These are phyloP conservation scores for Camellia sinensis DNA, from an alignment of 148 eudicot species.

Conservation along the genomic window DNA sequence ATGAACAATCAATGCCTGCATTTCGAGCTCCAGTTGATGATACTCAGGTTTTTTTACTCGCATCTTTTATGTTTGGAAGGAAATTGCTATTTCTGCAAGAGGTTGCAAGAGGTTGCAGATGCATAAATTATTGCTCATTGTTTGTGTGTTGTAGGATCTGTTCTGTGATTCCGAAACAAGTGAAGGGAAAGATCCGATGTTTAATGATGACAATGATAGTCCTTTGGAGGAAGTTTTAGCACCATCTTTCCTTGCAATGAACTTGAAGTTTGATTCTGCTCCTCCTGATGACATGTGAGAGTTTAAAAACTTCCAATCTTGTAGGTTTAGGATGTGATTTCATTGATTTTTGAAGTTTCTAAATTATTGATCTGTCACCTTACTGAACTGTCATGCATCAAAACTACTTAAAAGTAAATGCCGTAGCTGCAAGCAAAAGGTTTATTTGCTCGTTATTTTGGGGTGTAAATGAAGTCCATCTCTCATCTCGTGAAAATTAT, in stretches of 20 bases:
- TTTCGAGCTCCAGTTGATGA: conserved; percentile 70
- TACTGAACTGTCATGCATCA: not conserved
- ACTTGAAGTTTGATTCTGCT: conserved; percentile 76
- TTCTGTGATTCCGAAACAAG: conserved; percentile 55
- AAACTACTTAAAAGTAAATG: not conserved
- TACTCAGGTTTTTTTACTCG: conserved; percentile 61
- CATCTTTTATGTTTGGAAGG: conserved; percentile 2
- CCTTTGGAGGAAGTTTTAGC: conserved; percentile 54
- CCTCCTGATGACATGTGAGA: conserved; percentile 66
- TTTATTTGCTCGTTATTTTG: not conserved
- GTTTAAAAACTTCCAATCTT: conserved; percentile 6
- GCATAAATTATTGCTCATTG: not conserved
- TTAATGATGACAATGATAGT: conserved; percentile 30
- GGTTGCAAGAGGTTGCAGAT: conserved; percentile 10
- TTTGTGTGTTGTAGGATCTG: conserved; percentile 55
- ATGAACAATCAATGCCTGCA: conserved; percentile 40
- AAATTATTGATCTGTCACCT: not conserved
- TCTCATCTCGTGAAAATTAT: not conserved
- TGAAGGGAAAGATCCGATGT: conserved; percentile 33
- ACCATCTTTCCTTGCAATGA: conserved; percentile 66
- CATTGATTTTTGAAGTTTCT: not conserved
- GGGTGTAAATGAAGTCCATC: not conserved
- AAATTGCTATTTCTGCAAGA: not conserved
- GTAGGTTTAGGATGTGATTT: conserved; percentile 8
- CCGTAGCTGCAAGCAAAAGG: not conserved